These are phyloP conservation scores for Camellia japonica DNA, from an alignment of 148 eudicot genomes.

Conservation along the genomic window DNA sequence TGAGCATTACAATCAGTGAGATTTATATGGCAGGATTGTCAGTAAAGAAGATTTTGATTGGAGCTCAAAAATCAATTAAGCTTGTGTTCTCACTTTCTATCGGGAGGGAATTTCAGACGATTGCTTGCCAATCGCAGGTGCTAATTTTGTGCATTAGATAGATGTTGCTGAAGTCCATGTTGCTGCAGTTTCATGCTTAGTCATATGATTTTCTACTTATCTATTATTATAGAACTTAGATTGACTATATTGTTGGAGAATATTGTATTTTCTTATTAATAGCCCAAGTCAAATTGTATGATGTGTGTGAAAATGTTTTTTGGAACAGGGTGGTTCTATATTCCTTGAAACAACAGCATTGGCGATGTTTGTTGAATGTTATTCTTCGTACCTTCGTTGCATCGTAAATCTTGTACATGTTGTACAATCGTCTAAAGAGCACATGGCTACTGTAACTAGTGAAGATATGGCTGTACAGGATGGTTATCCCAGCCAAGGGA, in stretches of 20 bases:
- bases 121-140: constrained; percentile 65
- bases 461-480: constrained; percentile 24
- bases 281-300: neutral
- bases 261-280: constrained; percentile 9
- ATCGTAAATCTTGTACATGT: constrained; percentile 39
- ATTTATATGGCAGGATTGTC: constrained; percentile 50
- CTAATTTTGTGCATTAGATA: constrained; percentile 7
- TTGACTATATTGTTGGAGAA: neutral
- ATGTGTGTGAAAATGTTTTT: constrained; percentile 20
- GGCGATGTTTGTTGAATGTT: constrained; percentile 45
- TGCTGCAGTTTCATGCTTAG: constrained; percentile 15
- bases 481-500: constrained; percentile 24
- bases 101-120: constrained; percentile 54
- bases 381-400: constrained; percentile 38
- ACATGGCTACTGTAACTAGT: constrained; percentile 27
- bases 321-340: constrained; percentile 74
- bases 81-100: constrained; percentile 45
- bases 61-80: constrained; percentile 35
- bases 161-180: constrained; percentile 1
- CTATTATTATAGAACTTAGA: neutral
- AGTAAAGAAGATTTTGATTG: constrained; percentile 49
- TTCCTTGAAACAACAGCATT: constrained; percentile 52
- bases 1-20: constrained; percentile 35
- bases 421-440: constrained; percentile 22
- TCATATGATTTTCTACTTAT: neutral